These are phyloP conservation scores for Hypoxylon perforatum DNA, from an alignment of 495 filamentous ascomycete species.

Conservation along the genomic window DNA sequence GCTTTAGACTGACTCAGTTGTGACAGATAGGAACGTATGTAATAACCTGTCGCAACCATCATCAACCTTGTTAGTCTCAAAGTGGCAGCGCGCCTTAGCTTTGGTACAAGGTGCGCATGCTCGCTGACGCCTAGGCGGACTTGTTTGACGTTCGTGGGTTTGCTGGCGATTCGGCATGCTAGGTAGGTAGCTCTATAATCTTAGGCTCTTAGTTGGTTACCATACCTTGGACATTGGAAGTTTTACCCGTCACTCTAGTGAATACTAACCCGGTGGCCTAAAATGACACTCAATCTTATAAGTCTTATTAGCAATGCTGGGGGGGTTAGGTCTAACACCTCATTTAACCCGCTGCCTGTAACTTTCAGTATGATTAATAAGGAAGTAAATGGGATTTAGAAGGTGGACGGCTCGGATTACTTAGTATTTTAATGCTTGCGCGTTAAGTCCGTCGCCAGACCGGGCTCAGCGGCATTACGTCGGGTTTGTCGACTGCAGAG, in stretches of 20 bases:
- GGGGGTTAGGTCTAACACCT: not conserved
- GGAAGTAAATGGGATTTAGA: not conserved
- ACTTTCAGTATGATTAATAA: not conserved
- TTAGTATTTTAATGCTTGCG: not conserved
- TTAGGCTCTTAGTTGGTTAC: not conserved
- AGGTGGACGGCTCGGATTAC: not conserved
- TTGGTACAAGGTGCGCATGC: slow-evolving; percentile 49
- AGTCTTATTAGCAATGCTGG: not conserved
- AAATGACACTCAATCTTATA: not conserved
- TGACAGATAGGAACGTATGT: not conserved
- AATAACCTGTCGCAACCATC: slow-evolving; percentile 45
- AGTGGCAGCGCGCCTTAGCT: slow-evolving; percentile 49
- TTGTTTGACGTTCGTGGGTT: slow-evolving; percentile 29
- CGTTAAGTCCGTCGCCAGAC: slow-evolving; percentile 12
- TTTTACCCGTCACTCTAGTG: not conserved
- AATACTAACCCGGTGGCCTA: slow-evolving; percentile 22
- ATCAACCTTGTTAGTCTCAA: slow-evolving; percentile 39
- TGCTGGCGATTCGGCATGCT: slow-evolving; percentile 18
- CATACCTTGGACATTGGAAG: not conserved
- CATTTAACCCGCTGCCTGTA: not conserved
- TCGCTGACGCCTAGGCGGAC: slow-evolving; percentile 46
- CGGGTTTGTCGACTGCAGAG: slow-evolving; percentile 14
- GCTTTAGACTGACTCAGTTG: not conserved
- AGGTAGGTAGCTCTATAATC: not conserved
- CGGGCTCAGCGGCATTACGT: slow-evolving; percentile 12